Evolutionary conservation across 371 early-diverging fungal species (phyloP), one percentile per base, ranked within the genome.

Genomic region (Syncephalastrum racemosum): DNA sequence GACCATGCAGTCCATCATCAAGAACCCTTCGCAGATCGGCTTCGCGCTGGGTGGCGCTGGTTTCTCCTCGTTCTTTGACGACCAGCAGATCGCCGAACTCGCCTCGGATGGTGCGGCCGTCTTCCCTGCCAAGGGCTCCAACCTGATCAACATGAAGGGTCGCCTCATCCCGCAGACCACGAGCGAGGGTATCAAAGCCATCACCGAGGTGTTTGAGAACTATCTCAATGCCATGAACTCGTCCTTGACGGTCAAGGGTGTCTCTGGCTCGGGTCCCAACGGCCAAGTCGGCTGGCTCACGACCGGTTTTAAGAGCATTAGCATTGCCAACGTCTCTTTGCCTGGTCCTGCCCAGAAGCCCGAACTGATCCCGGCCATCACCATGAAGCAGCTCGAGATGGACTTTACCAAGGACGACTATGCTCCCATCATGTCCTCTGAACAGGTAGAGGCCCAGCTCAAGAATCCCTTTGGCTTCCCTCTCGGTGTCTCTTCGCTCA

Each of bases 391-490:
- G 16, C 66, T 81, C 58, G 64, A 65, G 12, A 55, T 82, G 44
- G 81, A 81, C 56, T 82, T 82, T 53, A 84, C 83, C 39, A 69
- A 69, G 18, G 63, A 71, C 56, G 68, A 71, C 43, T 82, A 80
- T 65, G 65, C 65, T 45, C 74, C 81, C 45, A 56, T 66, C 51
- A 69, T 75, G 12, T 71, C 79, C 13, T 82, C 83, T 16, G 71
- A 65, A 47, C 51, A 72, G 49, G 77, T 79, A 48, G 73, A 80
- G 41, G 70, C 62, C 24, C 75, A 79, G 56, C 71, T 77, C 54
- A 66, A 82, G 60, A 79, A 66, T 59, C 83, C 85, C 3, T 83
- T 83, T 27, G 72, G 80, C 10, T 82, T 83, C 83, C 81, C 83
- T 51, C 65, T 85, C 42, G 69, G 56, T 56, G 79, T 85, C 42